Conservation (phyloP, 176 grass and related monocot species). For the Aegilops bicornis region DNA sequence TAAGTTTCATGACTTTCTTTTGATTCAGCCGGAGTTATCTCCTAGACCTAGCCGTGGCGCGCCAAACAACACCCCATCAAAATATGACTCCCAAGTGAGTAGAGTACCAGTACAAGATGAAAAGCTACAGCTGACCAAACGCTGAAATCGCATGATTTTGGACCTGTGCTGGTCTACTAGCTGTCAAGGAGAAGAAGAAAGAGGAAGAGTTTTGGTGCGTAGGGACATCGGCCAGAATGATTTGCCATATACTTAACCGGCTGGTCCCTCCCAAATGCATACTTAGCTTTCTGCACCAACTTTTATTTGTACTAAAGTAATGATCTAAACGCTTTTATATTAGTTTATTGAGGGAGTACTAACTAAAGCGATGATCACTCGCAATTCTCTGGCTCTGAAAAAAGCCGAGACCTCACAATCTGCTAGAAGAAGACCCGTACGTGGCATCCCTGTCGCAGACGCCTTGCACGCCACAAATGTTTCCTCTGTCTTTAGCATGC, state of each 20-base stretch:
- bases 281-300: constrained; percentile 7
- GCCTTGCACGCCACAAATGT: constrained; percentile 4
- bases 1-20: background rate
- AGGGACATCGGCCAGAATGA: constrained; percentile 21
- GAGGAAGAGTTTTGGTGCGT: background rate
- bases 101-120: background rate
- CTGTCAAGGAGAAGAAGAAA: background rate
- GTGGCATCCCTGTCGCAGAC: background rate
- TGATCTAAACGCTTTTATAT: too few relatives aligned
- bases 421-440: background rate
- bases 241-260: constrained; percentile 35
- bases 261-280: constrained; percentile 11
- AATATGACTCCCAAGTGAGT: background rate
- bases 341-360: background rate
- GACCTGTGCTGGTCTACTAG: background rate
- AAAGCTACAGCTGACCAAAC: constrained; percentile 38
- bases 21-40: background rate
- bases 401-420: constrained; percentile 16
- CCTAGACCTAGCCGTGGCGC: too few relatives aligned
- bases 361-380: constrained; percentile 8
- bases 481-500: background rate
- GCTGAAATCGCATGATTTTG: background rate
- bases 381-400: background rate
- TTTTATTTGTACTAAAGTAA: background rate
- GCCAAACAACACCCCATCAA: background rate